Conservation (phyloP, 176 grass and related monocot genomes). For the Carex scoparia region DNA sequence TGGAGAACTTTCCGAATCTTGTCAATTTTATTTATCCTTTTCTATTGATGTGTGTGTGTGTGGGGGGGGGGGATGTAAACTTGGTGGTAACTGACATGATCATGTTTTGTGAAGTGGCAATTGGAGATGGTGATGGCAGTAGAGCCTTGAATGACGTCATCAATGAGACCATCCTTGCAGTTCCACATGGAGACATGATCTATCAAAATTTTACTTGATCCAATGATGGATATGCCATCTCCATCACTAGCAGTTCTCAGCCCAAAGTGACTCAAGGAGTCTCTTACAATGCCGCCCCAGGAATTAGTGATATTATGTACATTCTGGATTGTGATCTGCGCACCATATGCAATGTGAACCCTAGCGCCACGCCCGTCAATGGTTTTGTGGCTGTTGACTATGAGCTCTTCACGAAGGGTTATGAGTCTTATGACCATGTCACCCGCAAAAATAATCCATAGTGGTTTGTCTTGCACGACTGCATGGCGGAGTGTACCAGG, state of each 20-base stretch:
- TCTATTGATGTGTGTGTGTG: neutral
- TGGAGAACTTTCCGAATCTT: neutral
- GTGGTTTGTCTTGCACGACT: slow-evolving; percentile 39
- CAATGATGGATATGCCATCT: slow-evolving; percentile 51
- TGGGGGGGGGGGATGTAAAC: neutral
- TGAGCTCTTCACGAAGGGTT: slow-evolving; percentile 43
- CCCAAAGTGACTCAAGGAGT: slow-evolving; percentile 39
- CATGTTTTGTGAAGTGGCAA: slow-evolving; percentile 64
- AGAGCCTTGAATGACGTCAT: slow-evolving; percentile 58
- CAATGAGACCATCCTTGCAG: slow-evolving; percentile 71
- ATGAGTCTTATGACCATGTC: slow-evolving; percentile 68
- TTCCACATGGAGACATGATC: slow-evolving; percentile 65
- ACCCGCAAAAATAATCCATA: slow-evolving; percentile 65
- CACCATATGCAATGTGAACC: slow-evolving; percentile 58
- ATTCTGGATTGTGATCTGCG: slow-evolving; percentile 49
- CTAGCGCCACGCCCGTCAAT: slow-evolving; percentile 66
- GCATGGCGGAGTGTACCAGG: slow-evolving; percentile 50
- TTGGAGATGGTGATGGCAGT: slow-evolving; percentile 84
- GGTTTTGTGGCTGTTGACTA: slow-evolving; percentile 60
- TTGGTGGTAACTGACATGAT: slow-evolving; percentile 34
- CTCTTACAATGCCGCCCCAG: slow-evolving; percentile 50
- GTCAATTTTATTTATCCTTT: neutral
- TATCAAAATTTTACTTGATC: slow-evolving; percentile 57
- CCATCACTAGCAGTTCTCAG: slow-evolving; percentile 43
- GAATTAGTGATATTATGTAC: slow-evolving; percentile 41